phyloP scores from a whole-genome alignment of 1,139 yeast species.

The Candida tetrigidarum region DNA sequence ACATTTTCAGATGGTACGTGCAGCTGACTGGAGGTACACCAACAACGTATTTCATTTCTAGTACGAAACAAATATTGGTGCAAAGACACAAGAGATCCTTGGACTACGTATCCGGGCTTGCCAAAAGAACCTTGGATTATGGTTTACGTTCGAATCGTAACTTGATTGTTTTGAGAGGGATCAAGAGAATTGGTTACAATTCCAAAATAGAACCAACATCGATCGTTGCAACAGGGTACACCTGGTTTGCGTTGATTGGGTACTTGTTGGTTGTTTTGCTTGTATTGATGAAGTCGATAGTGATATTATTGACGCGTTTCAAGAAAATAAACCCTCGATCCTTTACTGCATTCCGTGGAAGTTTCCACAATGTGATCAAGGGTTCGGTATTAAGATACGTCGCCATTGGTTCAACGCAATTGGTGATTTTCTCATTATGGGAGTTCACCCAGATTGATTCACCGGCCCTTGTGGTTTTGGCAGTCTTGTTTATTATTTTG shows the following conservation, averaged over 20 bases:
- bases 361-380: conserved; percentile 60
- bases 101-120: conserved; percentile 22
- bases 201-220: conserved; percentile 74
- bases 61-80: conserved; percentile 63
- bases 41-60: conserved; percentile 58
- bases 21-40: conserved; percentile 82
- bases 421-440: conserved; percentile 71
- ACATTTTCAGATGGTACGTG: conserved; percentile 79
- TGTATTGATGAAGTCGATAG: conserved; percentile 52
- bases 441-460: conserved; percentile 74
- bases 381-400: conserved; percentile 73
- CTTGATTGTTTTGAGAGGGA: conserved; percentile 71
- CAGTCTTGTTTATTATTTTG: conserved; percentile 62
- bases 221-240: conserved; percentile 74
- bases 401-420: conserved; percentile 76
- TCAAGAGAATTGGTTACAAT: conserved; percentile 69
- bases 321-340: conserved; percentile 52
- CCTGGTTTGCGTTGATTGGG: conserved; percentile 72
- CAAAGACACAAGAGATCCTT: conserved; percentile 54
- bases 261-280: conserved; percentile 52
- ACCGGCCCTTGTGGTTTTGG: conserved; percentile 74
- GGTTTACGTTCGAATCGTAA: conserved; percentile 43
- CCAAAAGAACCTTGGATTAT: conserved; percentile 34
- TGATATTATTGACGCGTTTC: conserved; percentile 48
- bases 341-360: conserved; percentile 52